A percentile compares a stretch with the other conserved stretches of the same genome.
Evolutionary conservation across 495 filamentous ascomycete species (phyloP).

Genomic region (Glutinoglossum americanum): DNA sequence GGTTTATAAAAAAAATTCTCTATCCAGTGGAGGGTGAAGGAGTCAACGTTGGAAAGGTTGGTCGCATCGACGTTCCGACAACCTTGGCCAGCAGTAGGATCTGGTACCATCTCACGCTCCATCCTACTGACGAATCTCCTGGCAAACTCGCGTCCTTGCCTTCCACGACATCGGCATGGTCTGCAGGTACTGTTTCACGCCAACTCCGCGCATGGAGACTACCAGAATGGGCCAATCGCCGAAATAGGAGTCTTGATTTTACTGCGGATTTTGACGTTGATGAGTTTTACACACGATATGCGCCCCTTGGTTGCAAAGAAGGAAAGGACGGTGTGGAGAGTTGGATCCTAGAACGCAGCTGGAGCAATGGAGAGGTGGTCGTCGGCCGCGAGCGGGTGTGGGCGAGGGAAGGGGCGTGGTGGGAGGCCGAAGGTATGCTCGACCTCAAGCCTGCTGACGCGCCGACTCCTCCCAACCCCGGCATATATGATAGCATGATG

Average conservation of each 20-base stretch:
- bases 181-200: constrained; percentile 72
- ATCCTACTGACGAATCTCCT: constrained; percentile 74
- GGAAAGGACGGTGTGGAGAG: constrained; percentile 85
- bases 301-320: constrained; percentile 65
- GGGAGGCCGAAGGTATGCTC: constrained; percentile 93
- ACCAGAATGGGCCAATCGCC: constrained; percentile 87
- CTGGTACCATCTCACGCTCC: constrained; percentile 86
- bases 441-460: constrained; percentile 44
- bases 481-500: constrained; percentile 25
- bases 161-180: constrained; percentile 54
- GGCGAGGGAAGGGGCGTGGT: constrained; percentile 89
- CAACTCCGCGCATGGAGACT: constrained; percentile 84
- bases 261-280: constrained; percentile 91
- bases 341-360: constrained; percentile 87
- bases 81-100: constrained; percentile 61
- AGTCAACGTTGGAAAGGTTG: constrained; percentile 46
- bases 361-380: constrained; percentile 94
- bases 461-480: constrained; percentile 15
- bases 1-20: constrained; percentile 64
- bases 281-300: constrained; percentile 70
- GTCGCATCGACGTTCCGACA: constrained; percentile 50
- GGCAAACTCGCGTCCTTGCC: constrained; percentile 39
- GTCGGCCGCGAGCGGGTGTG: constrained; percentile 79
- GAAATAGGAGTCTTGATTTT: constrained; percentile 84
- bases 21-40: constrained; percentile 59